Evolutionary conservation across 108 stramenopile genomes (phyloP).

Genomic region (Pseudonitzschia multistriata): DNA sequence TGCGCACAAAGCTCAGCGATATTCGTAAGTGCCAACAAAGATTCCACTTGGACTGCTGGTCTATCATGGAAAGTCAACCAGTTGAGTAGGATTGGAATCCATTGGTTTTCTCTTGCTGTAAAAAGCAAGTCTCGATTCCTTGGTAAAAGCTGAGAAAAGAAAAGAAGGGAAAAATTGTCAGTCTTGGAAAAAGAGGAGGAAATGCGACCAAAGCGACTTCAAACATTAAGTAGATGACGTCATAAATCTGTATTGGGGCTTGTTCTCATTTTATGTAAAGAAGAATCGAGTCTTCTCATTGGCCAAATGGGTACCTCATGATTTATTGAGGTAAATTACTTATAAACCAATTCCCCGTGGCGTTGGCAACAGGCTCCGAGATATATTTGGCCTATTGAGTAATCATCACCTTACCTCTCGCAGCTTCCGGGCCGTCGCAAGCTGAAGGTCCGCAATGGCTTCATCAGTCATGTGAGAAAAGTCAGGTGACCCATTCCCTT

Average conservation of each 20-base stretch:
- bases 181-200: not conserved
- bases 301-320: not conserved
- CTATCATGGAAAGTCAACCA: constrained; percentile 75
- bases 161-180: constrained; percentile 4
- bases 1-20: constrained; percentile 67
- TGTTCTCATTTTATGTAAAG: not conserved
- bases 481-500: not conserved
- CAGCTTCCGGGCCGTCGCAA: constrained; percentile 50
- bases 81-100: constrained; percentile 73
- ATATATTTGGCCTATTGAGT: not conserved
- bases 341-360: constrained; percentile 9
- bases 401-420: constrained; percentile 41
- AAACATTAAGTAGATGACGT: not conserved
- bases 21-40: constrained; percentile 58
- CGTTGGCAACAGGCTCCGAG: not conserved
- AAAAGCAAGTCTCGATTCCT: constrained; percentile 61
- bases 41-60: constrained; percentile 75
- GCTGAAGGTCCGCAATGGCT: constrained; percentile 44
- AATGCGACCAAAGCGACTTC: constrained; percentile 6
- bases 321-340: not conserved
- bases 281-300: not conserved
- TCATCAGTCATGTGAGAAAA: constrained; percentile 24
- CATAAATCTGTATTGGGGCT: not conserved
- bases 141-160: constrained; percentile 37
- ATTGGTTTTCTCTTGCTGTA: constrained; percentile 63